Percentiles rank a stretch among this genome's conserved stretches.
These are phyloP conservation scores for Pythium dissotocum DNA, from an alignment of 352 stramenopile species.

Conservation along the genomic window DNA sequence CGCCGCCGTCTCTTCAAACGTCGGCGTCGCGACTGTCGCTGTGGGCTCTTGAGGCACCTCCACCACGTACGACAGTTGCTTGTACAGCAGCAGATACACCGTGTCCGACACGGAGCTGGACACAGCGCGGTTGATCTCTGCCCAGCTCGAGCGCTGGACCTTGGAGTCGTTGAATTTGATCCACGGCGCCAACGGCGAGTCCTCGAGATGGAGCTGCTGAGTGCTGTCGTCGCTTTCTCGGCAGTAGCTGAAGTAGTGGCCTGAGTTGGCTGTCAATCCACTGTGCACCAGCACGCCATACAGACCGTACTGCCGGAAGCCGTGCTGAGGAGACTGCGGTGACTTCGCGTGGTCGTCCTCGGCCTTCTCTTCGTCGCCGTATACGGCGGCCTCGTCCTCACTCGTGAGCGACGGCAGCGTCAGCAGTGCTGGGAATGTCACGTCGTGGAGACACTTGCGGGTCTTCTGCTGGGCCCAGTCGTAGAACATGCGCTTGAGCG, in stretches of 20 bases:
- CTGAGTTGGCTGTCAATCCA: conserved; percentile 86
- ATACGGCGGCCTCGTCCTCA: conserved; percentile 56
- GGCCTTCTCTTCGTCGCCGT: conserved; percentile 16
- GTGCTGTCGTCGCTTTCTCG: conserved; percentile 72
- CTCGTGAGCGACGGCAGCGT: conserved; percentile 60
- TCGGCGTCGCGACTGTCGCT: neutral
- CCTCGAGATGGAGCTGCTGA: conserved; percentile 75
- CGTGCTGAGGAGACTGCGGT: conserved; percentile 13
- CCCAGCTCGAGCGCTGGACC: conserved; percentile 77
- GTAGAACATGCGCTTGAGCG: conserved; percentile 90
- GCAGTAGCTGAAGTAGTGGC: conserved; percentile 92
- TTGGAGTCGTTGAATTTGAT: conserved; percentile 92
- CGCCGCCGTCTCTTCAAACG: conserved; percentile 19
- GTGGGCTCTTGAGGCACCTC: neutral
- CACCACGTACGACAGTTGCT: conserved; percentile 69
- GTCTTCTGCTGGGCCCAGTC: conserved; percentile 89
- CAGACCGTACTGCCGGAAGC: conserved; percentile 75
- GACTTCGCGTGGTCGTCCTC: conserved; percentile 21
- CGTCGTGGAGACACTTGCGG: conserved; percentile 84
- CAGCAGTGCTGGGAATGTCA: conserved; percentile 70
- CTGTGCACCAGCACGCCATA: conserved; percentile 91
- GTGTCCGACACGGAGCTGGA: conserved; percentile 84
- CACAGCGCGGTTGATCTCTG: conserved; percentile 78
- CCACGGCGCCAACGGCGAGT: conserved; percentile 81
- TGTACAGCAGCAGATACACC: conserved; percentile 89